These are phyloP conservation scores for Chrysanthemum lavandulifolium DNA, from an alignment of 129 eudicot species.

Conservation along the genomic window DNA sequence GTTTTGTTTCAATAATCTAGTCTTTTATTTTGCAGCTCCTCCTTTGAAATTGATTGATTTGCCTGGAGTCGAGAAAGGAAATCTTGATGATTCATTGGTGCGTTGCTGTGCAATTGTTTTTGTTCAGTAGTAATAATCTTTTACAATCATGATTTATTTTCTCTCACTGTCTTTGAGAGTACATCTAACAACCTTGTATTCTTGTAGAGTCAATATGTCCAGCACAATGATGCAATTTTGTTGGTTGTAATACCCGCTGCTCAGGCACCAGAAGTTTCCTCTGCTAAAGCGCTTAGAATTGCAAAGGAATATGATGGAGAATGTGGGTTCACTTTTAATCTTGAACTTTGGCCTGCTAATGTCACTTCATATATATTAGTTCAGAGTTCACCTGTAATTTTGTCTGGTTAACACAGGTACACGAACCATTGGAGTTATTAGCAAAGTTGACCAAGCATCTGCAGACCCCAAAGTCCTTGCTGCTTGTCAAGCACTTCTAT, in stretches of 20 bases:
- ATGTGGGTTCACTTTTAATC: slow-evolving; percentile 43
- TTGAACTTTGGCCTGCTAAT: slow-evolving; percentile 22
- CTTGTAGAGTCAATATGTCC: slow-evolving; percentile 73
- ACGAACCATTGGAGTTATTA: slow-evolving; percentile 90
- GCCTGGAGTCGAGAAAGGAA: slow-evolving; percentile 93
- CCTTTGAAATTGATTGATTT: slow-evolving; percentile 87
- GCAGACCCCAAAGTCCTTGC: slow-evolving; percentile 93
- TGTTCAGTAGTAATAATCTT: not conserved
- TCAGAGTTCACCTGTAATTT: slow-evolving; percentile 9
- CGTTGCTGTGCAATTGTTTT: slow-evolving; percentile 22
- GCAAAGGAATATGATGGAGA: slow-evolving; percentile 96
- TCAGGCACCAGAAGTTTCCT: slow-evolving; percentile 88
- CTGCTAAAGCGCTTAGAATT: slow-evolving; percentile 86
- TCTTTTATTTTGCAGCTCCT: slow-evolving; percentile 57
- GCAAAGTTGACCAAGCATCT: slow-evolving; percentile 96
- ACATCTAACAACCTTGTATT: slow-evolving; percentile 16
- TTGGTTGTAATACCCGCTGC: slow-evolving; percentile 88
- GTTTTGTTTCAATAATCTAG: not conserved
- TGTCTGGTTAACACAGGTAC: slow-evolving; percentile 51
- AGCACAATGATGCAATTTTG: slow-evolving; percentile 89
- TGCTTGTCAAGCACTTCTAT: slow-evolving; percentile 91
- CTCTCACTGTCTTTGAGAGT: not conserved
- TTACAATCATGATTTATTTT: not conserved
- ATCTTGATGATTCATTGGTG: slow-evolving; percentile 88
- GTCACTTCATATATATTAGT: slow-evolving; percentile 1